Conservation (phyloP, 2,329 filamentous ascomycete genomes). For the Cryphonectria radicalis region DNA sequence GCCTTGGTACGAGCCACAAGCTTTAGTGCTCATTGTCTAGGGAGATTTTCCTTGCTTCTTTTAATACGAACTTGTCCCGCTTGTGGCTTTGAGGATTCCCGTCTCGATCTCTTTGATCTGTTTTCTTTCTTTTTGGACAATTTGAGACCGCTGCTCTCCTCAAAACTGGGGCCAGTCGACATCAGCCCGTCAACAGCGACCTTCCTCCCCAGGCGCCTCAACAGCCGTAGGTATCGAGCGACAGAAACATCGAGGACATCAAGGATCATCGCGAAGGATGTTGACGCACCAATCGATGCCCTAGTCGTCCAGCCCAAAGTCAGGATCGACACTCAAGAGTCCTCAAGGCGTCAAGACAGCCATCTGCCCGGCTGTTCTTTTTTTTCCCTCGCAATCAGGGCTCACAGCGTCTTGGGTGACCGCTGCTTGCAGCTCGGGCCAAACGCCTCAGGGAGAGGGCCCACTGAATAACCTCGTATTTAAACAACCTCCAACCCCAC, state of each 20-base stretch:
- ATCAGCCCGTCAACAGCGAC: not conserved
- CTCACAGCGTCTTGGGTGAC: not conserved
- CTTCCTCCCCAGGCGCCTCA: not conserved
- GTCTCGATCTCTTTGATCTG: not conserved
- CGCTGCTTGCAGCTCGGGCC: not conserved
- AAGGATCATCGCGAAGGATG: not conserved
- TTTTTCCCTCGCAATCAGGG: not conserved
- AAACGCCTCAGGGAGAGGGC: not conserved
- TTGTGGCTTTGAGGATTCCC: not conserved
- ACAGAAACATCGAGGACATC: not conserved
- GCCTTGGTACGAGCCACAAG: not conserved
- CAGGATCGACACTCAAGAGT: not conserved
- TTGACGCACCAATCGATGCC: not conserved
- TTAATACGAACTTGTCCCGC: not conserved
- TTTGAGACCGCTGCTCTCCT: not conserved
- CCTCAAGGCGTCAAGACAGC: not conserved
- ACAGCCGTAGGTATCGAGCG: not conserved
- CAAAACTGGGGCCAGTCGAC: not conserved
- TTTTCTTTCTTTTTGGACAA: not conserved
- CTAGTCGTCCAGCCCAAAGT: not conserved
- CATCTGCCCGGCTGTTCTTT: not conserved
- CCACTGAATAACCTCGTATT: slow-evolving; percentile 12
- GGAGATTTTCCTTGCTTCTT: not conserved
- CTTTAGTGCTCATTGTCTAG: slow-evolving; percentile 5
- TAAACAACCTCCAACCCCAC: slow-evolving; percentile 1